Base-by-base conservation (phyloP, 345 rosid genomes). In the Cochlearia excelsa region DNA sequence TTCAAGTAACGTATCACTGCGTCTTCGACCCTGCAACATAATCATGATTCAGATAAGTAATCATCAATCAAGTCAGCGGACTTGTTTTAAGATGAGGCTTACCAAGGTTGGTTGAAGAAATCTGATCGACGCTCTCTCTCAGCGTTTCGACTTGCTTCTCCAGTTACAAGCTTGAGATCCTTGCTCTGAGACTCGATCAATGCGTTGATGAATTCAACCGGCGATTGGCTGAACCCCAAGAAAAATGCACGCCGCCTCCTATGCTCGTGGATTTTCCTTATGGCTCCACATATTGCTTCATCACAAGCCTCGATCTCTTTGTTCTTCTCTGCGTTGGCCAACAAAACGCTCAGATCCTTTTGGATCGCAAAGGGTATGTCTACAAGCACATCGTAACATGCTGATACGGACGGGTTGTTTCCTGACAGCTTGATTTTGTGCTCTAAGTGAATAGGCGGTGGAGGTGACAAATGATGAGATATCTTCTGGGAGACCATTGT, bases 31-130 rank as follows among this genome's bases (percentile, higher is more conserved):
- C 98, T 91, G 78, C 61, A 51, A 46, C 54, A 58, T 42, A 16
- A 42, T 56, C 7, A 50, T 55, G 31, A 56, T 49, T 57, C 69
- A 70, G 11, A 70, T 5, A 30, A 26, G 11, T 57, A 44, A 16
- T 16, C 57, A 63, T 37, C 61, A 67, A 67, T 53, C 45, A 56
- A 41, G 23, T 61, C 54, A 41, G 44, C 30, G 30, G 6, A 33
- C 35, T 37, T 3, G 40, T 37, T 37, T 6, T 4, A 69, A 37
- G 59, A 58, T 63, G 66, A 59, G 53, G 81, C 23, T 70, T 76
- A 89, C 97, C 97, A 93, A 72, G 99, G 97, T 78, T 89, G 97
- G 78, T 82, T 83, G 79, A 86, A 89, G 84, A 89, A 86, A 42
- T 89, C 97, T 28, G 97, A 70, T 9, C 80, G 84, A 10, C 91